Base-by-base conservation (phyloP, 345 rosid genomes). In the Lepidium sativum region DNA sequence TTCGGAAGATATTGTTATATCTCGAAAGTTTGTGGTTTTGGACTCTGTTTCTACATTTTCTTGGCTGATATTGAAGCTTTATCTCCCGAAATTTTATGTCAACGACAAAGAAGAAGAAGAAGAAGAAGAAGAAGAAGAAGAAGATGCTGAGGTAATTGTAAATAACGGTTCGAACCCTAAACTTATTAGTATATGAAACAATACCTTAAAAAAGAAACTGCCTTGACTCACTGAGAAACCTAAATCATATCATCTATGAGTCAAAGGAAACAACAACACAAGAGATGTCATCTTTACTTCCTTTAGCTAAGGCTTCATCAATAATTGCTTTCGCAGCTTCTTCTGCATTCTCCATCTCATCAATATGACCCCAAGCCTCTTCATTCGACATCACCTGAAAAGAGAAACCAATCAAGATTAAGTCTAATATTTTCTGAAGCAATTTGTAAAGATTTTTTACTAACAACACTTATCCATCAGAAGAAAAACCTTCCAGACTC, bases 31-130 rank as follows among this genome's bases (percentile, higher is more conserved):
- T n/a, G 12, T 55, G 37, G 33, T 34, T 50, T 5, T 17, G 53
- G 49, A 52, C 61, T 53, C 13, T 27, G 10, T 13, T n/a, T n/a
- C 11, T 57, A 8, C 65, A 3, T 54, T 45, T 58, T 20, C 31
- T 27, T 48, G 25, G 49, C 14, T 41, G 37, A 16, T 41, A 20
- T 9, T 80, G 78, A 56, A 83, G 85, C 50, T 79, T 51, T 60
- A 82, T 92, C 57, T 82, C 86, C 59, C 86, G 67, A 2, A 72
- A 75, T 75, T 92, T 74, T 34, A 71, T 82, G 98, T 80, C 92
- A 29, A 72, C 70, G 83, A 92, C 87, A n/a, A n/a, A n/a, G n/a
- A n/a, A n/a, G n/a, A n/a, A n/a, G 31, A 78, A 58, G 71, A 78
- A 44, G 80, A 75, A 0, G 76, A 48, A 0, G 86, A 80, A 0